Percentiles rank a stretch among this genome's conserved stretches.
Conservation (phyloP, 805 yeast species). For the Candida endomychidarum region DNA sequence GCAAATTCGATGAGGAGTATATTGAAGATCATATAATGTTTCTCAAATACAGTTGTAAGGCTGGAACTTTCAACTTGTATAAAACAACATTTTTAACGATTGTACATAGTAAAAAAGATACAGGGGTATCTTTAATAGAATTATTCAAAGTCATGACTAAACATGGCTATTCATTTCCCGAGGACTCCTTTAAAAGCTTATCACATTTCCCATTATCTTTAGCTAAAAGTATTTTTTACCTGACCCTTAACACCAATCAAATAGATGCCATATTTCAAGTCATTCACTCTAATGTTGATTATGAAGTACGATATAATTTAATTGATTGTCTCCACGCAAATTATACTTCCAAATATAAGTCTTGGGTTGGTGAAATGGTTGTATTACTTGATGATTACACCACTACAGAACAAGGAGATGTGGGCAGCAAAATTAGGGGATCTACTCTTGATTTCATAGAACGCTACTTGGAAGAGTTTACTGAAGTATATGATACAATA, state of each 20-base stretch:
- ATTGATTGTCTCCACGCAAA: conserved; percentile 21
- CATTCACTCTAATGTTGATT: conserved; percentile 28
- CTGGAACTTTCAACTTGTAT: neutral
- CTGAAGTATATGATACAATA: neutral
- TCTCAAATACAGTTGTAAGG: conserved; percentile 4
- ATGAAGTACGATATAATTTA: conserved; percentile 27
- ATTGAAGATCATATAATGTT: conserved; percentile 10
- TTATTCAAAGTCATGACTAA: conserved; percentile 7
- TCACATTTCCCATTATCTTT: conserved; percentile 20
- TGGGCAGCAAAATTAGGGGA: conserved; percentile 73
- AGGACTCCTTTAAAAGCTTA: neutral
- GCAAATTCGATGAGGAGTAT: conserved; percentile 5
- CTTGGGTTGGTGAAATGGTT: conserved; percentile 16
- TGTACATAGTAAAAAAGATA: conserved; percentile 2
- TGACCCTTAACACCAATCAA: conserved; percentile 7
- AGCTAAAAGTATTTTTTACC: conserved; percentile 36
- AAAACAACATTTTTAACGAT: neutral
- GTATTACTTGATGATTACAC: conserved; percentile 72
- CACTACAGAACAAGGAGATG: conserved; percentile 80
- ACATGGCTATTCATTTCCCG: conserved; percentile 3
- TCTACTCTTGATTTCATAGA: conserved; percentile 46
- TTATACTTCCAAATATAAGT: neutral
- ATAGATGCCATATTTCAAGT: conserved; percentile 22
- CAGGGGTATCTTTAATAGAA: neutral
- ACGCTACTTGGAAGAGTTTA: conserved; percentile 20